Conservation (phyloP, 2,329 filamentous ascomycete genomes). For the Calonectria pseudoreteaudii region DNA sequence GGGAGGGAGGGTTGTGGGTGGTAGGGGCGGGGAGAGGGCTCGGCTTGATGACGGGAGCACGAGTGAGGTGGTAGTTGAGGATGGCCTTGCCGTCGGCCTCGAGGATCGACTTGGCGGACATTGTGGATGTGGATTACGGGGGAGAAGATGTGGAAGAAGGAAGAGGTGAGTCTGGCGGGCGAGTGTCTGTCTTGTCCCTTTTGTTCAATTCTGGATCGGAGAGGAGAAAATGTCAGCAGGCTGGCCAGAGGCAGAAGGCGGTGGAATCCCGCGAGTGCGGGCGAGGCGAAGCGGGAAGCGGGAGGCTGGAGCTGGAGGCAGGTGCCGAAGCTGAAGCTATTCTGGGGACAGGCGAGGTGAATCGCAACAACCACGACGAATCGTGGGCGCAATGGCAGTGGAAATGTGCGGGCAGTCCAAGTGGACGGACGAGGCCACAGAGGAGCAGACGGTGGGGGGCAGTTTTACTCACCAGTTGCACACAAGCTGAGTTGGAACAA, state of each 20-base stretch:
- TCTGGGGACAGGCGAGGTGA: slow-evolving; percentile 8
- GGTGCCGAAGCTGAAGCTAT: slow-evolving; percentile 26
- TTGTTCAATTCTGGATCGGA: slow-evolving; percentile 40
- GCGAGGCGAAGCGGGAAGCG: slow-evolving; percentile 21
- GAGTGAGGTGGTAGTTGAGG: slow-evolving; percentile 99
- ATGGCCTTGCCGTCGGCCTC: slow-evolving; percentile 99
- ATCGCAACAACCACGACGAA: slow-evolving; percentile 25
- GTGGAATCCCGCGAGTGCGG: slow-evolving; percentile 33
- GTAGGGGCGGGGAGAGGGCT: slow-evolving; percentile 86
- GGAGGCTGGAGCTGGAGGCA: slow-evolving; percentile 21
- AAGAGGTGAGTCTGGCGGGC: slow-evolving; percentile 30
- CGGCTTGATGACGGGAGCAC: slow-evolving; percentile 97
- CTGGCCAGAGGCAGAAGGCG: slow-evolving; percentile 13
- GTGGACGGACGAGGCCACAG: slow-evolving; percentile 30
- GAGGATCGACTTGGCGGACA: slow-evolving; percentile 88
- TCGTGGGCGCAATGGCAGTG: slow-evolving; percentile 23
- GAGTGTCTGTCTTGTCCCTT: slow-evolving; percentile 41
- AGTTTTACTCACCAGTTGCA: slow-evolving; percentile 40
- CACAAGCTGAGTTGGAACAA: slow-evolving; percentile 40
- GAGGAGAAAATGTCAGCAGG: slow-evolving; percentile 31
- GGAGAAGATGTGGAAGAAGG: slow-evolving; percentile 29
- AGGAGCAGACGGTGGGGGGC: slow-evolving; percentile 29
- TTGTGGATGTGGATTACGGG: slow-evolving; percentile 47
- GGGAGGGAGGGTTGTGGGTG: slow-evolving; percentile 92
- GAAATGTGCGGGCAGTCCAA: slow-evolving; percentile 21